These are phyloP conservation scores for Rutstroemia sp. DNA, from an alignment of 2,329 filamentous ascomycete genomes.

Conservation along the genomic window DNA sequence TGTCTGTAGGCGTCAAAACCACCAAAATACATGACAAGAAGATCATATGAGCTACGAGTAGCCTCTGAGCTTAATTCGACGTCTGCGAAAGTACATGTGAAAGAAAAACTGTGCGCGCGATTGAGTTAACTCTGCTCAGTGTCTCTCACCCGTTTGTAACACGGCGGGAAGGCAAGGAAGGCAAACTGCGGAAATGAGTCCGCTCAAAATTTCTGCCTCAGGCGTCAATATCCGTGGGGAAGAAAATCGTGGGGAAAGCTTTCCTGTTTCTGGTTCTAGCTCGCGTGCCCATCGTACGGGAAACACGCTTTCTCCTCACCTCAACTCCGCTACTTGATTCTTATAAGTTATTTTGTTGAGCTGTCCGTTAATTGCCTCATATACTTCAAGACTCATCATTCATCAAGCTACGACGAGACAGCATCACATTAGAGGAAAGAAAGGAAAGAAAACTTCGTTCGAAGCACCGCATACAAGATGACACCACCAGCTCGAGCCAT, in stretches of 20 bases:
- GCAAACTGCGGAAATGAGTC: background rate
- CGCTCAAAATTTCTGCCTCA: background rate
- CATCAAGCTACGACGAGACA: background rate
- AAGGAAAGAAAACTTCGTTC: background rate
- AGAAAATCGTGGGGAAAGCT: background rate
- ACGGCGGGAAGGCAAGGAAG: background rate
- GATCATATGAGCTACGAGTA: too few species aligned
- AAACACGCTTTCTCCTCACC: background rate
- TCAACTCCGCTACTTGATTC: background rate
- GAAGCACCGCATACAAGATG: background rate
- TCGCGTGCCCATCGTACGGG: conserved; percentile 1
- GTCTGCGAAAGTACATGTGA: too few species aligned
- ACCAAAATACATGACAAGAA: too few species aligned
- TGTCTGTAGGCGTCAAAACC: too few species aligned
- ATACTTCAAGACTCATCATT: background rate
- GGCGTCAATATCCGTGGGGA: background rate
- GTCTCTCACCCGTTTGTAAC: too few species aligned
- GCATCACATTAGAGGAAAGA: background rate
- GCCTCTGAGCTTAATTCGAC: too few species aligned
- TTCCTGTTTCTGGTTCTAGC: background rate
- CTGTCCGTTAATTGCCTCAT: background rate
- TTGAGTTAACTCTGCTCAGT: too few species aligned
- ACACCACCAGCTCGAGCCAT: conserved; percentile 8
- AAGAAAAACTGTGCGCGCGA: too few species aligned
- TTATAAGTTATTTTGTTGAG: background rate